Conservation (phyloP, 768 basidiomycete species). For the Russula brevipes region DNA sequence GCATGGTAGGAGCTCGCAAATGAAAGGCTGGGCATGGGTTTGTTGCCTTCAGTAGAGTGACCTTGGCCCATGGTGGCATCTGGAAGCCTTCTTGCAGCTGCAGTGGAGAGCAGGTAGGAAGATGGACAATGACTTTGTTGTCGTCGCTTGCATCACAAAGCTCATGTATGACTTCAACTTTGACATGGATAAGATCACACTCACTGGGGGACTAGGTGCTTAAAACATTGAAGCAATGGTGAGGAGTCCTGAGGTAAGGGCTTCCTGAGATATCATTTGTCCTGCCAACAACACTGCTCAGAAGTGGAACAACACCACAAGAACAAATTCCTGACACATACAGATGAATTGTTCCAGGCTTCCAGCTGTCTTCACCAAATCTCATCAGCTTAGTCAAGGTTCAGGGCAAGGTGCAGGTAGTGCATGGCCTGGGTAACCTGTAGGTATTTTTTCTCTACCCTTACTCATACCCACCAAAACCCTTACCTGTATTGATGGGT, state of each 20-base stretch:
- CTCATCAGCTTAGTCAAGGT: constrained; percentile 89
- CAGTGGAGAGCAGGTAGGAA: not conserved
- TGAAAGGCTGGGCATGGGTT: constrained; percentile 37
- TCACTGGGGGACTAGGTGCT: constrained; percentile 66
- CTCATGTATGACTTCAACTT: constrained; percentile 84
- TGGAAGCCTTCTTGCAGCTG: too few relatives aligned
- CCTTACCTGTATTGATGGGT: too few relatives aligned
- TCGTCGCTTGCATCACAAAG: constrained; percentile 55
- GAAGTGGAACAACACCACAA: not conserved
- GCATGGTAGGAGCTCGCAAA: constrained; percentile 36
- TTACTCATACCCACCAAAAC: too few relatives aligned
- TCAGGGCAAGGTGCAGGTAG: constrained; percentile 67
- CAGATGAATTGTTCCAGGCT: constrained; percentile 74
- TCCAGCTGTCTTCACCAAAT: constrained; percentile 87
- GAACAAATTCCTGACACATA: constrained; percentile 36
- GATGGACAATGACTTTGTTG: constrained; percentile 30
- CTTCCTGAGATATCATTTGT: constrained; percentile 72
- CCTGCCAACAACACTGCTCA: constrained; percentile 40
- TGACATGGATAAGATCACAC: constrained; percentile 78
- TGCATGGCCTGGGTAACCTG: too few relatives aligned
- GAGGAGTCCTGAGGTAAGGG: constrained; percentile 64
- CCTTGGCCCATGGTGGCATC: too few relatives aligned
- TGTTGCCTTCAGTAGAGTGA: constrained; percentile 37
- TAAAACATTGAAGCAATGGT: constrained; percentile 80
- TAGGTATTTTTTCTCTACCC: too few relatives aligned